A percentile compares a stretch with the other conserved stretches of the same genome.
Conservation (phyloP, 2,329 filamentous ascomycete species). For the Penicillium sp. region DNA sequence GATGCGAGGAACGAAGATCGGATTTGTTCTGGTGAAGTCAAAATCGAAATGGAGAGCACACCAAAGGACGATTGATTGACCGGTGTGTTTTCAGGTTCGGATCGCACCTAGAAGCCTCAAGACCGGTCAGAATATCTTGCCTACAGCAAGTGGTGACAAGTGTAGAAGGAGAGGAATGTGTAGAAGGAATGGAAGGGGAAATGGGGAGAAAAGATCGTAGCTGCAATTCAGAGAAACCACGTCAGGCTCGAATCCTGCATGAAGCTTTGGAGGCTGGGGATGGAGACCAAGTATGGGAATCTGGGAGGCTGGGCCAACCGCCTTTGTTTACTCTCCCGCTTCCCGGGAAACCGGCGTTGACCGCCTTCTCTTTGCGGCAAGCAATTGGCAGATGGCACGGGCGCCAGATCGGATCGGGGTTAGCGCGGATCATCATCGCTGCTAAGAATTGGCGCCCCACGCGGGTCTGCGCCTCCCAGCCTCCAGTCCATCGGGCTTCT, state of each 20-base stretch:
- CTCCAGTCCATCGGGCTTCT: constrained; percentile 9
- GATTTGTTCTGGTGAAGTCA: constrained; percentile 4
- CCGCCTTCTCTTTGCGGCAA: constrained; percentile 30
- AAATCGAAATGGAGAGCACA: constrained; percentile 2
- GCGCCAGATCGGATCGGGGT: constrained; percentile 12
- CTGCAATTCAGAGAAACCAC: constrained; percentile 27
- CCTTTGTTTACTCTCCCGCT: constrained; percentile 41
- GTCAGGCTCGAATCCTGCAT: constrained; percentile 19
- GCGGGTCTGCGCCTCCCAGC: constrained; percentile 21
- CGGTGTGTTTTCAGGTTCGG: constrained; percentile 16
- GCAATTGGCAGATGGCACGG: background rate
- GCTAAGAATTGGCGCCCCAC: background rate
- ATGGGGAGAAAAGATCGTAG: constrained; percentile 35
- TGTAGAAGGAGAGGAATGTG: constrained; percentile 27
- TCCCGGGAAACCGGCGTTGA: constrained; percentile 34
- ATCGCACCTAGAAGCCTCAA: constrained; percentile 23
- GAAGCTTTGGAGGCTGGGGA: constrained; percentile 37
- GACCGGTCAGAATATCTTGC: constrained; percentile 26
- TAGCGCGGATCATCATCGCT: constrained; percentile 9
- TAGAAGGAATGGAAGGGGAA: constrained; percentile 30
- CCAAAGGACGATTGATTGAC: constrained; percentile 5
- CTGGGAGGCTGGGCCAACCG: constrained; percentile 43
- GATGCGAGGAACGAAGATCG: constrained; percentile 9
- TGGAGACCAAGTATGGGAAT: constrained; percentile 28
- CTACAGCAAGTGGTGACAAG: constrained; percentile 12